These are phyloP conservation scores for Botryotinia convoluta DNA, from an alignment of 2,329 filamentous ascomycete genomes.

Conservation along the genomic window DNA sequence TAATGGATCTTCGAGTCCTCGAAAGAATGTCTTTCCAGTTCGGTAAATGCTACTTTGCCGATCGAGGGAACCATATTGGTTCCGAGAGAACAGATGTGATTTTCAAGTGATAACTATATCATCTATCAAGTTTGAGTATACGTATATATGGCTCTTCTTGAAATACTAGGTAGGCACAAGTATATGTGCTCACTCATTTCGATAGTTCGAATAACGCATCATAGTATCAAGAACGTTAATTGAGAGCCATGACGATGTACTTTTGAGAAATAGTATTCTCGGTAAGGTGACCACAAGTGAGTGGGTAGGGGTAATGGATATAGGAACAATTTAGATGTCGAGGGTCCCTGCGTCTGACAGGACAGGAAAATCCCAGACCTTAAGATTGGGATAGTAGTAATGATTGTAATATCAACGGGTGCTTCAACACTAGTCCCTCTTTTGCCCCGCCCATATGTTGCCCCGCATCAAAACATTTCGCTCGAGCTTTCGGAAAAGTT, in stretches of 20 bases:
- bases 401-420: neutral
- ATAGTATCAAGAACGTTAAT: neutral
- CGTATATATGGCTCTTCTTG: neutral
- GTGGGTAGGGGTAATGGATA: neutral
- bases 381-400: neutral
- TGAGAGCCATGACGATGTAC: neutral
- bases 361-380: neutral
- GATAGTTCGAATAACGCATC: neutral
- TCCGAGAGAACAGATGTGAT: neutral
- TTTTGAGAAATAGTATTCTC: neutral
- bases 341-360: neutral
- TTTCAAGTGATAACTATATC: neutral
- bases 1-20: neutral
- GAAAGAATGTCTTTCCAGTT: neutral
- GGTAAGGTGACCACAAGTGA: neutral
- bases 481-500: neutral
- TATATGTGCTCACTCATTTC: neutral
- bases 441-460: too few relatives aligned
- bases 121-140: neutral
- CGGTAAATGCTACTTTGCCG: neutral
- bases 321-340: neutral
- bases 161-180: too few relatives aligned
- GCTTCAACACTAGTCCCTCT: neutral
- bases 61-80: neutral
- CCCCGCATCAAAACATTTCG: neutral